These are phyloP conservation scores for Verticillium isaacii DNA, from an alignment of 2,329 filamentous ascomycete species.

Conservation along the genomic window DNA sequence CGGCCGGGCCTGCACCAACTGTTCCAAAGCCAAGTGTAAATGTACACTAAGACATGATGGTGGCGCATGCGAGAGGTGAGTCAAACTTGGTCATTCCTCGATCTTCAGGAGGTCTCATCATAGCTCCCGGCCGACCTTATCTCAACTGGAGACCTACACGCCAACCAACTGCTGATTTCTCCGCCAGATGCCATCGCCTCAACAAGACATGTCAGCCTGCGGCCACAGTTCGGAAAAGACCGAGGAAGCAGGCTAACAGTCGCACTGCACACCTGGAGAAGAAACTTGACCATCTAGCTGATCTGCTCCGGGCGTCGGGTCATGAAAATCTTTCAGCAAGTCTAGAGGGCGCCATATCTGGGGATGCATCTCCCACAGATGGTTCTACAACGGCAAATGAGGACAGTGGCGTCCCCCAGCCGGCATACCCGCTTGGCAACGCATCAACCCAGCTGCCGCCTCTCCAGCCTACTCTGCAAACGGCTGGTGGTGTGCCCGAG, in stretches of 20 bases:
- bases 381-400: neutral
- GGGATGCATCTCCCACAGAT: neutral
- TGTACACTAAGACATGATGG: conserved; percentile 29
- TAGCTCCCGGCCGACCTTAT: too few species aligned
- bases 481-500: neutral
- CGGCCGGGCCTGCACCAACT: conserved; percentile 35
- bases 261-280: conserved; percentile 18
- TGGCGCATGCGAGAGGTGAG: conserved; percentile 26
- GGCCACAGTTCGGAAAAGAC: conserved; percentile 23
- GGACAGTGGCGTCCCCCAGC: neutral
- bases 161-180: neutral
- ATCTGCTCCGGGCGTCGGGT: conserved; percentile 16
- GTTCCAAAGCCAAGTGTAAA: conserved; percentile 39
- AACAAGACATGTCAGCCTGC: conserved; percentile 34
- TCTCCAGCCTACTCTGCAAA: neutral
- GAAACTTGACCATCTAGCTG: conserved; percentile 22
- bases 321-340: neutral
- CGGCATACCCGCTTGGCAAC: neutral
- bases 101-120: too few species aligned
- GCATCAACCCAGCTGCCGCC: neutral
- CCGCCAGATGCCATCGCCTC: conserved; percentile 29
- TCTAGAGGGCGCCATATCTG: neutral
- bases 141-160: too few species aligned
- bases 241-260: conserved; percentile 13
- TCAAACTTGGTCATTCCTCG: neutral